Evolutionary conservation across 164 flowering plant genomes (phyloP).

Genomic region (Magnolia officinalis): DNA sequence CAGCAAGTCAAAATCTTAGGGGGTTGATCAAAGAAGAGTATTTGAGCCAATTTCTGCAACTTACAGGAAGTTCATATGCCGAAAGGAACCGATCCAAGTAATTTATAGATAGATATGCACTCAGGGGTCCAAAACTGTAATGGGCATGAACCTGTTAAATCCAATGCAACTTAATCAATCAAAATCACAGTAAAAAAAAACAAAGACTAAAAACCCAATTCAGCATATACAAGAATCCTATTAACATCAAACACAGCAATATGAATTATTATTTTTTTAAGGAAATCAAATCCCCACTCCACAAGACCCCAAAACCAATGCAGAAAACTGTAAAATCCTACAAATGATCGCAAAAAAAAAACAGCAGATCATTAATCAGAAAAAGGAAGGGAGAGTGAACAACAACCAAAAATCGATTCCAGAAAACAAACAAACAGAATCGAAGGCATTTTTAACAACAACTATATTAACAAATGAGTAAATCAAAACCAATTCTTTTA

Average conservation of each 20-base stretch:
- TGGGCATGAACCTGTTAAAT: conserved; percentile 56
- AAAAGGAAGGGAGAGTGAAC: neutral
- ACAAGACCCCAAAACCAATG: neutral
- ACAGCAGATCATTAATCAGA: conserved; percentile 1
- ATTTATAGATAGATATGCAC: no score
- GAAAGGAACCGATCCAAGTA: no score
- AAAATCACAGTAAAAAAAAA: conserved; percentile 5
- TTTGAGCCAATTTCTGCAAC: no score
- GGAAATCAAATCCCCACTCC: neutral
- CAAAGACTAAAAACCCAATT: conserved; percentile 2
- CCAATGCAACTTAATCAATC: conserved; percentile 12
- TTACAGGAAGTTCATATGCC: no score
- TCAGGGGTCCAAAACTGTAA: conserved; percentile 69
- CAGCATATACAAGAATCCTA: neutral
- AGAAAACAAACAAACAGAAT: neutral
- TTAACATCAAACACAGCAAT: no score
- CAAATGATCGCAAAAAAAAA: neutral
- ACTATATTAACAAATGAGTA: neutral
- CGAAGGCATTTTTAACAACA: neutral
- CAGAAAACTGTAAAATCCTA: neutral
- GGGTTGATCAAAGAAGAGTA: no score
- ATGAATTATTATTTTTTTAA: no score
- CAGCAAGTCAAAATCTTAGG: no score
- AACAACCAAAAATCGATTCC: neutral
- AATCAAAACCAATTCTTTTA: conserved; percentile 1